Conservation (phyloP, 1,284 basidiomycete species). For the Microbotryum lychnidis-dioicae region DNA sequence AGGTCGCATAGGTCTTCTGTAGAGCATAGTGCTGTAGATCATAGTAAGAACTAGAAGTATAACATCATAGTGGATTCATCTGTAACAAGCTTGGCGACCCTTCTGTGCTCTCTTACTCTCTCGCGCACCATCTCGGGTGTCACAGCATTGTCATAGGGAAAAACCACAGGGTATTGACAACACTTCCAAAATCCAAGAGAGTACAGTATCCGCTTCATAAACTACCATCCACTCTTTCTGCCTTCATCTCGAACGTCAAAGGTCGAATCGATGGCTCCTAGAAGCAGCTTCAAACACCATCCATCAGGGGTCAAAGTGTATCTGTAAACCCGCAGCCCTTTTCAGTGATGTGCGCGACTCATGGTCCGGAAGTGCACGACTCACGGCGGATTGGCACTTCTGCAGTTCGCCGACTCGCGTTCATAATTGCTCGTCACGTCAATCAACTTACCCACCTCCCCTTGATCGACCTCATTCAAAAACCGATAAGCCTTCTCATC, state of each 20-base stretch:
- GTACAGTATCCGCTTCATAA: neutral
- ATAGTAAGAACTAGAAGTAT: no score
- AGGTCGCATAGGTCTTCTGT: no score
- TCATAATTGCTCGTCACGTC: conserved; percentile 2
- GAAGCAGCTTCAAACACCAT: conserved; percentile 2
- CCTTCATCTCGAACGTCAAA: neutral
- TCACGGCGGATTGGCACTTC: neutral
- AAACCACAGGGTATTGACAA: neutral
- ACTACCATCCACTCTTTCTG: neutral
- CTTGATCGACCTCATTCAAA: neutral
- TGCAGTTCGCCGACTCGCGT: neutral
- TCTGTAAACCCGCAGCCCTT: neutral
- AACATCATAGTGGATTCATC: no score
- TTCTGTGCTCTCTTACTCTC: neutral
- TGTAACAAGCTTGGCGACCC: neutral
- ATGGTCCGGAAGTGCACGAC: no score
- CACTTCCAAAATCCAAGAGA: neutral
- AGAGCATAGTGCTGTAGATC: no score
- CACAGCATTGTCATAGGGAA: neutral
- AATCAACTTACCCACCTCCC: neutral
- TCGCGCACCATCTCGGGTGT: neutral
- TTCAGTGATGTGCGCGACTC: no score
- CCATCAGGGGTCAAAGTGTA: neutral
- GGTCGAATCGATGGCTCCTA: neutral
- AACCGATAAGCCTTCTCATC: neutral